Conservation (phyloP, 805 yeast genomes). For the Candida qinlingensis region DNA sequence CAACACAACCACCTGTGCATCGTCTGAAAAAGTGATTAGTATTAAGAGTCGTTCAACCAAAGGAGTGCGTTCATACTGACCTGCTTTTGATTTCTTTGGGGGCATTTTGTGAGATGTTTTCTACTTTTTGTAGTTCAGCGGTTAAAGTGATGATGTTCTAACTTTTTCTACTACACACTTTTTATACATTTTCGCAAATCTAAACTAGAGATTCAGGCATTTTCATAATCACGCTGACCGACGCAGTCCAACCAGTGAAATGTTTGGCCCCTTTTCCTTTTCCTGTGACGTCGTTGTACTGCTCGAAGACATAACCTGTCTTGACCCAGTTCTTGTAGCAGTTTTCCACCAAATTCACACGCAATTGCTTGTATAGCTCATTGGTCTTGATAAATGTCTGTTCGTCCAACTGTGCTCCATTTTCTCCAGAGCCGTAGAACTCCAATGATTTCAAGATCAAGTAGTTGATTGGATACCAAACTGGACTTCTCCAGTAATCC, state of each 20-base stretch:
- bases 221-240: conserved; percentile 74
- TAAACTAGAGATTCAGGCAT: conserved; percentile 51
- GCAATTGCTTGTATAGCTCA: conserved; percentile 50
- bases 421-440: conserved; percentile 39
- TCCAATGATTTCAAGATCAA: conserved; percentile 65
- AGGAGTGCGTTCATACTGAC: background rate
- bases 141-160: background rate
- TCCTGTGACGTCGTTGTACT: conserved; percentile 77
- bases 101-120: conserved; percentile 1
- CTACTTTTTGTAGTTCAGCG: background rate
- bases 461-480: conserved; percentile 92
- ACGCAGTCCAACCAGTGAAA: conserved; percentile 92
- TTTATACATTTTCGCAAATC: background rate
- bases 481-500: conserved; percentile 92
- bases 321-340: conserved; percentile 61
- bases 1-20: conserved; percentile 30
- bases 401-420: conserved; percentile 23
- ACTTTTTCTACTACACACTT: background rate
- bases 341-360: conserved; percentile 64
- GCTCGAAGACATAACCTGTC: conserved; percentile 88
- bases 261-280: conserved; percentile 76
- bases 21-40: background rate
- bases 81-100: conserved; percentile 2
- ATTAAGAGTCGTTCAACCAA: too few relatives aligned
- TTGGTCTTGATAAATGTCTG: conserved; percentile 31